Base-by-base conservation (phyloP, 139 green algal genomes). In the Diplosphaera chodatii region DNA sequence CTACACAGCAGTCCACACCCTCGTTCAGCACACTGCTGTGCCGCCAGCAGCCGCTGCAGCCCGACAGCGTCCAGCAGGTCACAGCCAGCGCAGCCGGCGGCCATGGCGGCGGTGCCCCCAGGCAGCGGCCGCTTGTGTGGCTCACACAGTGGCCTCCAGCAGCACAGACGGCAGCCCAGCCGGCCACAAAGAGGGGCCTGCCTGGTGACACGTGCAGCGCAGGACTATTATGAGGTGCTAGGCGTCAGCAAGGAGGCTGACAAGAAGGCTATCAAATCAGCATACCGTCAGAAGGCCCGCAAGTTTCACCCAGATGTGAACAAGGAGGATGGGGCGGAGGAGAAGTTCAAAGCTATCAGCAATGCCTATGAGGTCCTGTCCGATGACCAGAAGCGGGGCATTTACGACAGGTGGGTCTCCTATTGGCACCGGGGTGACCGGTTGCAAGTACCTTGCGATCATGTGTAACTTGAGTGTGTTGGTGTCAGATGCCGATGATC, bases 261-360 rank as follows among this genome's bases (percentile, higher is more conserved):
- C 78, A 96, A 96, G 77, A 94, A 96, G 81, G 84, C 87, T 5
- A 96, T 99, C 71, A 99, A 99, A 84, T 85, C 85, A 32, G 90
- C 96, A 1, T 99, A 99, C 83, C 77, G 88, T 1, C 34, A 41
- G 4, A 37, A 55, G 74, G 96, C 96, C 1, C 86, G 96, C 31
- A 98, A 99, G 77, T 98, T 85, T 70, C 96, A 99, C 56, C 96
- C 96, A 3, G 96, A 97, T 68, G 92, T 97, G 0, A 98, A 97
- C 84, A 98, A 98, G 75, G 94, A 98, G 63, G 68, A 91, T 1
- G 92, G 89, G 0, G 95, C 96, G 0, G 96, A 99, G 80, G 86
- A 95, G 1, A 90, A 84, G 25, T 99, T 99, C 85, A 99, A 99
- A 81, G 80, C 28, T 23, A 75, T 80, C 69, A 69, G 34, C 34